Evolutionary conservation across 176 grass and related monocot species (phyloP), one percentile per base, ranked within the genome.

Genomic region (Elymus sibiricus): DNA sequence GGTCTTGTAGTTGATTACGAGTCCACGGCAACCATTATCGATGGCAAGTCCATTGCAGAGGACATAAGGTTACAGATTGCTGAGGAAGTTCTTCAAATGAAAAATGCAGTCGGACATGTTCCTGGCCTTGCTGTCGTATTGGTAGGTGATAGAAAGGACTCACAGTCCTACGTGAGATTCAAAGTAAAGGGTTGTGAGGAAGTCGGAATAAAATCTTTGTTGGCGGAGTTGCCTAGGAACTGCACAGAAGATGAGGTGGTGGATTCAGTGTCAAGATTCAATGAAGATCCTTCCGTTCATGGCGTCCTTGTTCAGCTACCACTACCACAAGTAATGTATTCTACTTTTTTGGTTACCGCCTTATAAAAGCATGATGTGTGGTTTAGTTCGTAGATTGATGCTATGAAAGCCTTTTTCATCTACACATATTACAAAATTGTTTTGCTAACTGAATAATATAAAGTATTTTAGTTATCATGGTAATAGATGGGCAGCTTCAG

Each of bases 221-320:
- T 91, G 56, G 79, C 70, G 5, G 87, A 95, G 74, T 87, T 98
- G 26, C 92, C 92, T 79, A 88, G 84, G 43, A 92, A 92, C 27
- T 98, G 92, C 66, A 74, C 74, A 60, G 92, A 95, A 60, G 84
- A 95, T 80, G 92, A 94, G 58, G 91, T 98, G 67, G 46, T 95
- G 10, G 73, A 92, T 75, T 88, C 90, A 0, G 81, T 98, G 29
- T 71, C 68, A 26, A 86, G 85, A 72, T 98, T 95, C 61, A 98
- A 95, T 85, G 70, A 91, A 79, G 94, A 98, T 72, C 93, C 92
- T 28, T 94, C 94, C 66, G 79, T 98, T 89, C 97, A 98, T 85
- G 94, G 97, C 28, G 88, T 98, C 90, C 91, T 98, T 69, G 92
- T 98, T 61, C 97, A 98, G 75, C 80, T 95, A 84, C 97, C 97